Evolutionary conservation across 352 stramenopile species (phyloP).

Genomic region (Pythium plurisporium): DNA sequence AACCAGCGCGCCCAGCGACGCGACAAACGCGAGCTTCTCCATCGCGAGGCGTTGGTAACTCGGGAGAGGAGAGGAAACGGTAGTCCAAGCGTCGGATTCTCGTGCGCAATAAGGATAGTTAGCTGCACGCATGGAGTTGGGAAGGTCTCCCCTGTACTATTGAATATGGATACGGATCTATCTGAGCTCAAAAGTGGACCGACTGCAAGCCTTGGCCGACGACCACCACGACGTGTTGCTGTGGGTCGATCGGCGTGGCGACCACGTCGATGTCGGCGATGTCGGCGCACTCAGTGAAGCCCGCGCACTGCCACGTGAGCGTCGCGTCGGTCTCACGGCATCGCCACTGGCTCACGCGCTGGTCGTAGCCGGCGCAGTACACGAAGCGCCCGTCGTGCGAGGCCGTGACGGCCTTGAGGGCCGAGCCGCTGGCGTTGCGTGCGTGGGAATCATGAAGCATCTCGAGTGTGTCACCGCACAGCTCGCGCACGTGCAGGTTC

Average conservation of each 20-base stretch:
- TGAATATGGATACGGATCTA: conserved; percentile 1
- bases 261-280: conserved; percentile 59
- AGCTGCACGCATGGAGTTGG: not conserved
- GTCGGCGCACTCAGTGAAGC: conserved; percentile 77
- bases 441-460: conserved; percentile 28
- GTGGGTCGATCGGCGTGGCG: not conserved
- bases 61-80: not conserved
- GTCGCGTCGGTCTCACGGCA: conserved; percentile 11
- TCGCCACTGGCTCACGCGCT: conserved; percentile 73
- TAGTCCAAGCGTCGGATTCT: not conserved
- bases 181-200: conserved; percentile 32
- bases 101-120: not conserved
- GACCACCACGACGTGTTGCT: conserved; percentile 36
- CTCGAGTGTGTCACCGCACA: conserved; percentile 32
- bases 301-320: conserved; percentile 52
- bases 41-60: not conserved
- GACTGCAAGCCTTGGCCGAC: conserved; percentile 79
- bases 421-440: conserved; percentile 74
- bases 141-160: conserved; percentile 6
- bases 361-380: conserved; percentile 78
- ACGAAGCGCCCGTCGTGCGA: conserved; percentile 37
- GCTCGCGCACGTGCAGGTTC: conserved; percentile 42
- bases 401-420: conserved; percentile 71
- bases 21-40: conserved; percentile 19
- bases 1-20: conserved; percentile 18